phyloP scores from a whole-genome alignment of 2,329 filamentous ascomycete genomes.

The Colletotrichum sp. region DNA sequence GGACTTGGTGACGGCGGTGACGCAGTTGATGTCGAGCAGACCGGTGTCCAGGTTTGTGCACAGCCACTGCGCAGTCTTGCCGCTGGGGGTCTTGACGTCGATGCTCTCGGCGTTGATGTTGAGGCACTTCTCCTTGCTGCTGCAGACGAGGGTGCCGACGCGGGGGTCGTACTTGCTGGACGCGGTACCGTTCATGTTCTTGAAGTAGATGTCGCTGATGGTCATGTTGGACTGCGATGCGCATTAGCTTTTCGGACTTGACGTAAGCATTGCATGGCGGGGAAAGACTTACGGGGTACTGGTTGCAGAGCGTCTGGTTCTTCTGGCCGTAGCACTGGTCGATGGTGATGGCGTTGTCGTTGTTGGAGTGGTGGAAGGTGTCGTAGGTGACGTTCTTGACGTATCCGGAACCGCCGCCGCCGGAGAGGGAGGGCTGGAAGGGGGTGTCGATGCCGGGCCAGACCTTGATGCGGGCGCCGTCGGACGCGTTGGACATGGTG shows the following conservation, averaged over 20 bases:
- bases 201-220: constrained; percentile 21
- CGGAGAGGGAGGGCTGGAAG: constrained; percentile 57
- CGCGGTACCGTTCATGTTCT: constrained; percentile 16
- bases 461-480: constrained; percentile 75
- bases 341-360: constrained; percentile 49
- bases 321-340: constrained; percentile 21
- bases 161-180: constrained; percentile 19
- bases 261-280: background rate
- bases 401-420: constrained; percentile 63
- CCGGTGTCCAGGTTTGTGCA: constrained; percentile 16
- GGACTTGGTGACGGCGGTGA: constrained; percentile 1
- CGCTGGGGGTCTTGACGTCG: constrained; percentile 16
- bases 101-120: constrained; percentile 20
- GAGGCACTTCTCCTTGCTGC: constrained; percentile 13
- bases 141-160: constrained; percentile 20
- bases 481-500: constrained; percentile 62
- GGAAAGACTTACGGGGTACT: constrained; percentile 10
- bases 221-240: constrained; percentile 10
- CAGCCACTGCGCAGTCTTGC: constrained; percentile 12
- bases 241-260: background rate
- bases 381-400: constrained; percentile 73
- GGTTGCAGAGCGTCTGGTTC: constrained; percentile 19
- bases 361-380: constrained; percentile 61
- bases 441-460: constrained; percentile 59
- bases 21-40: constrained; percentile 17